Evolutionary conservation across 495 filamentous ascomycete genomes (phyloP).

Genomic region (Friedmanniomyces endolithicus): DNA sequence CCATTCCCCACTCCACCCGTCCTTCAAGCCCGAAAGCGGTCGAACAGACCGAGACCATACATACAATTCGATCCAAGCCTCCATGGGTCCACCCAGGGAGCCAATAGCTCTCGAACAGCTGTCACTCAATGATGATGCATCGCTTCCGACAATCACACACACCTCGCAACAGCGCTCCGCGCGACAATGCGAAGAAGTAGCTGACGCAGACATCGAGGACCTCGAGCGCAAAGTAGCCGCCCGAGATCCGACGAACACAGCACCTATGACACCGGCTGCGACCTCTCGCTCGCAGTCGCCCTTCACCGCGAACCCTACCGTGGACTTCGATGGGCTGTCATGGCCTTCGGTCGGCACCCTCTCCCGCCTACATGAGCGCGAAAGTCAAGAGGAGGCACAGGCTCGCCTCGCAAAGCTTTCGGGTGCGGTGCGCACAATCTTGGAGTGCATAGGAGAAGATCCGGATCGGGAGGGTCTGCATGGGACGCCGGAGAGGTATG

Average conservation of each 20-base stretch:
- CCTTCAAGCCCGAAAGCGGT: constrained; percentile 6
- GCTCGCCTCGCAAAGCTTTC: constrained; percentile 63
- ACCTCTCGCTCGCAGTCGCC: constrained; percentile 41
- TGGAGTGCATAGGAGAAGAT: constrained; percentile 95
- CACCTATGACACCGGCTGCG: constrained; percentile 36
- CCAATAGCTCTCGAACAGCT: constrained; percentile 15
- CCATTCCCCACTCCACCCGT: constrained; percentile 16
- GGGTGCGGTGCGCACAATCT: constrained; percentile 74
- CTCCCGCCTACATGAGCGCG: constrained; percentile 12
- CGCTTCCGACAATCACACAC: background rate
- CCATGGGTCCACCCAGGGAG: constrained; percentile 15
- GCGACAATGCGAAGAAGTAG: constrained; percentile 16
- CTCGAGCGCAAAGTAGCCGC: constrained; percentile 29
- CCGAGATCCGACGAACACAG: constrained; percentile 62
- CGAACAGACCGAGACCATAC: constrained; percentile 14
- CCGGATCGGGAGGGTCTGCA: constrained; percentile 80
- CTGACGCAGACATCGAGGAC: constrained; percentile 9
- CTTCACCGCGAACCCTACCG: constrained; percentile 51
- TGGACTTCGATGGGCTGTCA: constrained; percentile 65
- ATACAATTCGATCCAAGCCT: constrained; percentile 19
- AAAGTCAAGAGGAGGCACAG: constrained; percentile 49
- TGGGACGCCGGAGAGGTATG: constrained; percentile 80
- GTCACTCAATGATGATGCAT: constrained; percentile 7
- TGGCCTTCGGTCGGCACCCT: constrained; percentile 36
- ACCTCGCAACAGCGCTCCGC: constrained; percentile 4